Evolutionary conservation across 2,329 filamentous ascomycete species (phyloP), one percentile per base, ranked within the genome.

Genomic region (Sclerotinia glacialis): DNA sequence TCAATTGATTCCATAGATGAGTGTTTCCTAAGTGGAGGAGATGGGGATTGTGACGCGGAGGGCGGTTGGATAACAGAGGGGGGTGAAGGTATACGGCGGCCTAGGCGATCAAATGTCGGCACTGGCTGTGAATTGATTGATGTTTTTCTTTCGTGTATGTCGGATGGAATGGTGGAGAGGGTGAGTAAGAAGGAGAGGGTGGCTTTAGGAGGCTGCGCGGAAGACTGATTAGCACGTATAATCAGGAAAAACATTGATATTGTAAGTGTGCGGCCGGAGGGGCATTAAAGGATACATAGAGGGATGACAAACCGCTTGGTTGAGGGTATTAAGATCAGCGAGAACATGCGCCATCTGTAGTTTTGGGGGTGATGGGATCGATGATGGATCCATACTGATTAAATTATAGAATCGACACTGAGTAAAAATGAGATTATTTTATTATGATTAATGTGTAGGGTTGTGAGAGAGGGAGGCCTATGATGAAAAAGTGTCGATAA

Each of bases 271-370:
- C 18, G 40, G 26, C 18, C 5, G 26, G 34, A 14, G 16, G 14
- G n/a, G 3, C 12, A 12, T 37, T n/a, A 6, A 23, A 23, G 31
- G 3, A 34, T 8, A 42, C 18, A 23, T 18, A 11, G 14, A 21
- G 46, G 40, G 46, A 28, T 54, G 37, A 66, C 64, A 7, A 40
- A 66, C 64, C 34, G 64, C 58, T 63, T 66, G 56, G 28, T 66
- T 52, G 49, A 66, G 64, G 16, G 40, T 50, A 49, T 66, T 66
- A 3, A 66, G 58, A 54, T 66, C 64, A n/a, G 64, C 64, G n/a
- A 66, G 64, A 44, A 66, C 58, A 14, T 66, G 64, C 28, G 64
- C 64, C 23, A 40, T 42, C 31, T 62, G 58, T 21, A 66, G 49
- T 6, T 61, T 63, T 53, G 64, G 58, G 3, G 47, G 31, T 8